Evolutionary conservation across 2,329 filamentous ascomycete genomes (phyloP), one percentile per base, ranked within the genome.

Genomic region (Colletotrichum cuscutae): DNA sequence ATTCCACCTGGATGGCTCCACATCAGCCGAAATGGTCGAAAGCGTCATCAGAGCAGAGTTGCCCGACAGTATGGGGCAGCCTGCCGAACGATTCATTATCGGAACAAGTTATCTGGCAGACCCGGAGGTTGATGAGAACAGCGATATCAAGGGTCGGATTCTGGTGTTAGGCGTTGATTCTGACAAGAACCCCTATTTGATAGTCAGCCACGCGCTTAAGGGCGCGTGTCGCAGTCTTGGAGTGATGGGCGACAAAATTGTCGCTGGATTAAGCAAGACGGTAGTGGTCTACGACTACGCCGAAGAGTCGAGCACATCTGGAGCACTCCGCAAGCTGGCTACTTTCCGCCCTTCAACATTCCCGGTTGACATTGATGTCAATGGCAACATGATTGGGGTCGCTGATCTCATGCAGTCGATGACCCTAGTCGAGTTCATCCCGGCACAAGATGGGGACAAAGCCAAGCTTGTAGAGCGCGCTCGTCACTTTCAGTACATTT

Each of bases 381-480:
- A 90, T 1, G 93, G 89, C 1, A 91, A 92, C 76, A 87, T 90
- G 28, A 95, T 99, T 74, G 94, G 94, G 0, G 91, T 98, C 11
- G 94, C 93, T 0, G 97, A 99, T 79, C 85, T 99, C 58, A 98
- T 98, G 94, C 98, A 98, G 83, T 97, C 94, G 1, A 86, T 97
- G 28, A 92, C 93, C 1, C 84, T 98, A 6, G 86, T 98, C 9
- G 88, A 97, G 79, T 97, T 93, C 79, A 85, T 87, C 0, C 87
- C 88, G 3, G 88, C 90, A 2, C 81, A 86, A 26, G 83, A 89
- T 3, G 90, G 88, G 1, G 82, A 89, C n/a, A 83, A 87, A 12
- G 89, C 92, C 66, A 89, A 86, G 65, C 86, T 98, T 8, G 86
- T 87, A 0, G 95, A 98, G 84, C 86, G 93, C 3, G 93, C 93